phyloP scores from a whole-genome alignment of 2,329 filamentous ascomycete species.

The Penicillium vulpinum region DNA sequence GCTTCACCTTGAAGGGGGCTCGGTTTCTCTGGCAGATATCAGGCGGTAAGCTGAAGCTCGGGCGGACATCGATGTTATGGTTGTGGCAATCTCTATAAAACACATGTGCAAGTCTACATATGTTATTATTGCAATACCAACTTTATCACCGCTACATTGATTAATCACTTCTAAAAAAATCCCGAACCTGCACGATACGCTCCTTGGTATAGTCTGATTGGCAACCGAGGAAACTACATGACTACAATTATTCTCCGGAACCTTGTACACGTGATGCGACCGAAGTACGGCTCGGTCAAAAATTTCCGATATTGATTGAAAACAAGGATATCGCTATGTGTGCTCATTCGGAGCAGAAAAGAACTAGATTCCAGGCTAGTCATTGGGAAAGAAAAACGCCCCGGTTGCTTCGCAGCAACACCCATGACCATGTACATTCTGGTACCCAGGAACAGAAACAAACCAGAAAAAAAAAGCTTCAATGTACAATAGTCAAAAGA shows the following conservation, averaged over 20 bases:
- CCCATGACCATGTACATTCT: slow-evolving; percentile 16
- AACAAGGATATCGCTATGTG: neutral
- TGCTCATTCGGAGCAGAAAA: neutral
- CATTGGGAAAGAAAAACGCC: slow-evolving; percentile 14
- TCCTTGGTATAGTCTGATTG: neutral
- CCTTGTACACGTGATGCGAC: neutral
- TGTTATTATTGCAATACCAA: neutral
- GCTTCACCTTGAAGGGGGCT: neutral
- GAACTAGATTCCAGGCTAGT: neutral
- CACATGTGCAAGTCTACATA: neutral
- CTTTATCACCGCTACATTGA: neutral
- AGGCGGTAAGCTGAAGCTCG: slow-evolving; percentile 5
- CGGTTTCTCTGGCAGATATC: neutral
- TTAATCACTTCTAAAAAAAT: neutral
- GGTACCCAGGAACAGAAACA: slow-evolving; percentile 3
- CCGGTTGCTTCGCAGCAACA: slow-evolving; percentile 15
- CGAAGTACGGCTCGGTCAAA: neutral
- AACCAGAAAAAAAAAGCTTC: neutral
- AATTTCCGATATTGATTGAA: neutral
- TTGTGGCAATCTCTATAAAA: neutral
- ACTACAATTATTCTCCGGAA: slow-evolving; percentile 1
- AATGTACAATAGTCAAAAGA: slow-evolving; percentile 8
- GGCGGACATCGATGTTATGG: neutral
- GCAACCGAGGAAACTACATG: neutral
- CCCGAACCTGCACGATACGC: neutral